Percentiles rank a stretch among this genome's conserved stretches.
Evolutionary conservation across 345 rosid genomes (phyloP).

Genomic region (Rhodamnia rubescens): DNA sequence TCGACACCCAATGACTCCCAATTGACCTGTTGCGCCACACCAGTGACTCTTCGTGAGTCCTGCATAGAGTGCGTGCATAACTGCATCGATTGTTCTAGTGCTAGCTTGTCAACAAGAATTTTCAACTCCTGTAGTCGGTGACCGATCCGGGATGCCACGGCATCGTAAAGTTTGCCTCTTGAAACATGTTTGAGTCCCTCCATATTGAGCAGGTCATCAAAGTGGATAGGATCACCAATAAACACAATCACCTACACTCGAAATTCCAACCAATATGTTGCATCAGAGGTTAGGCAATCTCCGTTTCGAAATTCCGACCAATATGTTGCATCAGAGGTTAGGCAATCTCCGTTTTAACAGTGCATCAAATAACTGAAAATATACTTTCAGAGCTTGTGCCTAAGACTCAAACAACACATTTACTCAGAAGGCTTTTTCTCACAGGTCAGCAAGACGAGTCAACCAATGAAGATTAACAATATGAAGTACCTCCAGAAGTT

Average conservation of each 20-base stretch:
- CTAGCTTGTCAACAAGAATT: constrained; percentile 54
- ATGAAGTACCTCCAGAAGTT: background rate
- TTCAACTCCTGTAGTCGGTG: constrained; percentile 45
- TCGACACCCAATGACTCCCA: constrained; percentile 51
- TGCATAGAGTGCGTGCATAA: constrained; percentile 5
- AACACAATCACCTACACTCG: constrained; percentile 65
- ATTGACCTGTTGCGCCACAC: constrained; percentile 36
- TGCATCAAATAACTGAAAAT: background rate
- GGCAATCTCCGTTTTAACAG: background rate
- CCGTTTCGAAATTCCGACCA: background rate
- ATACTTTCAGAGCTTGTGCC: background rate
- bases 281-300: too few relatives aligned
- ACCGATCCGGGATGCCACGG: constrained; percentile 75
- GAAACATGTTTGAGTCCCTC: constrained; percentile 35
- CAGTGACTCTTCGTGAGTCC: constrained; percentile 22
- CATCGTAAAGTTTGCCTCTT: constrained; percentile 71
- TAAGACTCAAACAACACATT: background rate
- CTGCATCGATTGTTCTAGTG: constrained; percentile 26
- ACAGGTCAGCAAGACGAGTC: background rate
- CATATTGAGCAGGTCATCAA: constrained; percentile 45
- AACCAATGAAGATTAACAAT: background rate
- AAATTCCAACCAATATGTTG: background rate
- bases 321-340: background rate
- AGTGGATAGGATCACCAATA: constrained; percentile 74
- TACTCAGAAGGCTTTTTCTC: background rate